Evolutionary conservation across 768 basidiomycete genomes (phyloP), one percentile per base, ranked within the genome.

Genomic region (Podaxis sp.): DNA sequence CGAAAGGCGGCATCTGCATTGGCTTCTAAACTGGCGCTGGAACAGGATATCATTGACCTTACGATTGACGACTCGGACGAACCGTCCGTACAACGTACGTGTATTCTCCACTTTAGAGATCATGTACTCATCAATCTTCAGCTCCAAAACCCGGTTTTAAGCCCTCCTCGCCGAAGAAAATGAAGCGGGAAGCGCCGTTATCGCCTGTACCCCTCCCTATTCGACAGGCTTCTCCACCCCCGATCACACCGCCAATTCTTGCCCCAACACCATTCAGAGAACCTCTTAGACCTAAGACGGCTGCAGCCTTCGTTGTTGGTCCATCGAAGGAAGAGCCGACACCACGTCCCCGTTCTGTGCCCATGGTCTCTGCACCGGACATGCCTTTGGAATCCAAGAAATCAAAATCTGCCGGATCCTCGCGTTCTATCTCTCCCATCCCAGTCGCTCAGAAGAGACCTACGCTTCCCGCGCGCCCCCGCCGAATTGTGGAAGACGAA

Each of bases 11-110:
- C 22, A 56, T 38, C 52, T 40, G 6, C 51, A n/a, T 46, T 39
- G 40, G 5, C 26, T 30, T 33, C 57, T 24, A 38, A 52, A 12
- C 54, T 48, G 13, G 22, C 52, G 1, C 44, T 56, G 2, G 61
- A 46, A 28, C 44, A 57, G 19, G 36, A 63, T 39, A 56, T 63
- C 53, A 63, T 56, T 30, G 61, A 63, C 12, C 55, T 63, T 5
- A 63, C 61, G 1, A 22, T 63, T 51, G 61, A 56, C 9, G 54
- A 56, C 15, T 56, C 54, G 15, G 61, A 62, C 17, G 61, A 62
- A 15, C 15, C 26, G 19, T 22, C 57, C 30, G 15, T 13, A 5
- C 36, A 24, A 3, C 5, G 54, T 56, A 22, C 2, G 54, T 40
- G 17, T 38, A 39, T 24, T 30, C 3, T 40, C 39, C 12, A 4